Conservation (phyloP, 2,329 filamentous ascomycete genomes). For the Aspergillus pseudoglaucus region DNA sequence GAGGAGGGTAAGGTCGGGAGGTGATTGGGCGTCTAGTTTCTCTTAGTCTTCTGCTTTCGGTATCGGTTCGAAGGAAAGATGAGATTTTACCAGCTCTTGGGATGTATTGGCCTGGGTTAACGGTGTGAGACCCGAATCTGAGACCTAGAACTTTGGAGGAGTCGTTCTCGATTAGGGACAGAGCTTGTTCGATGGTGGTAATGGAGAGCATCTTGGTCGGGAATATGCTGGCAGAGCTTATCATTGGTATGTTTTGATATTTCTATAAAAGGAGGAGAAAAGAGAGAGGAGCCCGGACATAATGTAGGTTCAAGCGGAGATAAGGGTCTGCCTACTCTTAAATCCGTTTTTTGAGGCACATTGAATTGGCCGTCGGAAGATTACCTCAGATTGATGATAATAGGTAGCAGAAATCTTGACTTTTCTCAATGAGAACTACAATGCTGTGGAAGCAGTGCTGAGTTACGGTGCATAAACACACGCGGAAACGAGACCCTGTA, state of each 20-base stretch:
- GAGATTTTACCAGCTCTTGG: constrained; percentile 22
- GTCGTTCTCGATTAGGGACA: constrained; percentile 24
- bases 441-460: no score
- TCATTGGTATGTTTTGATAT: no score
- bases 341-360: constrained; percentile 28
- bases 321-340: no score
- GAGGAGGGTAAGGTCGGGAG: not conserved
- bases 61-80: not conserved
- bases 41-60: not conserved
- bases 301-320: no score
- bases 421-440: no score
- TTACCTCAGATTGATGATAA: constrained; percentile 19
- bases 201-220: no score
- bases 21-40: not conserved
- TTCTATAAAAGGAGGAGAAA: no score
- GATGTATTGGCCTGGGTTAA: constrained; percentile 25
- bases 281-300: no score
- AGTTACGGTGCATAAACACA: no score
- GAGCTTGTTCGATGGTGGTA: not conserved
- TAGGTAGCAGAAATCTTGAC: no score
- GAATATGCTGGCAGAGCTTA: no score
- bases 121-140: constrained; percentile 18
- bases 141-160: constrained; percentile 27
- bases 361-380: constrained; percentile 51
- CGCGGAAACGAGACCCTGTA: no score